Base-by-base conservation (phyloP, 2,329 filamentous ascomycete species). In the Ascochyta clinopodiicola region DNA sequence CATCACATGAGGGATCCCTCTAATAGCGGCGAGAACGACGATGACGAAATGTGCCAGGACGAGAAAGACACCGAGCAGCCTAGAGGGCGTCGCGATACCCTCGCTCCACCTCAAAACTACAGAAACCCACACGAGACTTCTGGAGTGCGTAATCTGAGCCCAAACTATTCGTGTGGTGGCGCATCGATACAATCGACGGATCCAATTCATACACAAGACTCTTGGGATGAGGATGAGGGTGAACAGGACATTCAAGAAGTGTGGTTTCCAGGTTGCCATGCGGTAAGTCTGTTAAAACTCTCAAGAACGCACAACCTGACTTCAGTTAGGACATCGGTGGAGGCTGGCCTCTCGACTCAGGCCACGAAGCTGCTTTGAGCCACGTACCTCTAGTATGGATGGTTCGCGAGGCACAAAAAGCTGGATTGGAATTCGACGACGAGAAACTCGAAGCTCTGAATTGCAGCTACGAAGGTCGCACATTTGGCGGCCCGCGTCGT, bases 201-300 rank as follows among this genome's bases (percentile, higher is more conserved):
- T 17, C 64, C 59, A 15, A 57, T 68, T 3, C 60, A 64, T 13
- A 63, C 64, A 2, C 57, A 57, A 44, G 53, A 68, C 17, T 64
- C 63, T 3, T 61, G 62, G 24, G 67, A 70, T 24, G 68, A 71
- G 13, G 74, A 79, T 0, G 77, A 80, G 6, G 78, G 78, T 0
- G 79, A 82, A 1, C 90, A 93, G 67, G 89, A 94, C 62, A 88
- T 94, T 43, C 84, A 90, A 56, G 91, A 95, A 66, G 84, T 94
- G 0, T 91, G 88, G 88, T 95, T 95, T 66, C 82, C 90, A 0
- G 91, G 91, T 8, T 87, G 88, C 10, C 91, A 96, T 60, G 90
- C 86, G 1, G 74, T 77, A 60, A 63, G 71, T 67, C 2, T 15
- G 13, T 9, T 12, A 3, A 22, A 13, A 36, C 34, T 17, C 12